phyloP scores from a whole-genome alignment of 805 yeast species.

The Candida argentea region DNA sequence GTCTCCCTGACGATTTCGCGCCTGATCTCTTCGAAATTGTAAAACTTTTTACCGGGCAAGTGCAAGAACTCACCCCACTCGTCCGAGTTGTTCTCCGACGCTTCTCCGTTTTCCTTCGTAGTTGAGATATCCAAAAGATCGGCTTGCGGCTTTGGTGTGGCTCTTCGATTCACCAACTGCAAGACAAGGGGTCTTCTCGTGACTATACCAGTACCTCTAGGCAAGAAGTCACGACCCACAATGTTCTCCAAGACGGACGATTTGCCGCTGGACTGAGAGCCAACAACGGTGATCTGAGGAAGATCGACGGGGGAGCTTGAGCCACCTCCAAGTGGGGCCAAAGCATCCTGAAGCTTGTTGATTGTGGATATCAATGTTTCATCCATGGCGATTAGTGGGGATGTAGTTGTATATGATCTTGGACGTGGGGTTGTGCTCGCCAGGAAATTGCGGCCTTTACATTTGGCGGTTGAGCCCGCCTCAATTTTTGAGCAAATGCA shows the following conservation, averaged over 20 bases:
- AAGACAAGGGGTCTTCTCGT: conserved; percentile 81
- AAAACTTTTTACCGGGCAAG: conserved; percentile 78
- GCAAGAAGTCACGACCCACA: conserved; percentile 84
- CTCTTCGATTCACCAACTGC: conserved; percentile 65
- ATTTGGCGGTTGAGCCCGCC: too few relatives aligned
- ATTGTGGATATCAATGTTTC: conserved; percentile 70
- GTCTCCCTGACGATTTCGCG: conserved; percentile 88
- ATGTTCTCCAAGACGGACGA: conserved; percentile 84
- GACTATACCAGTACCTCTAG: conserved; percentile 89
- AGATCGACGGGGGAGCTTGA: conserved; percentile 78
- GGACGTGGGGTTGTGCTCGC: too few relatives aligned
- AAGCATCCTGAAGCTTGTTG: conserved; percentile 73
- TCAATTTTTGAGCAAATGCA: too few relatives aligned
- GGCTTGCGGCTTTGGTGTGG: conserved; percentile 9
- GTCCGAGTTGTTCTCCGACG: conserved; percentile 59
- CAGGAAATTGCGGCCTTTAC: too few relatives aligned
- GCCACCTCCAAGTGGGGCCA: conserved; percentile 56
- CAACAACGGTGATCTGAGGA: conserved; percentile 93
- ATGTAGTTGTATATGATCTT: too few relatives aligned
- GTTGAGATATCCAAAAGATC: conserved; percentile 38
- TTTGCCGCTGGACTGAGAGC: conserved; percentile 85
- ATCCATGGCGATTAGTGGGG: conserved; percentile 51
- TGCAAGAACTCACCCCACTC: conserved; percentile 99
- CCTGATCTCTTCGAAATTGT: conserved; percentile 81
- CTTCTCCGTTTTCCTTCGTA: conserved; percentile 33